These are phyloP conservation scores for Microstegium vimineum DNA, from an alignment of 176 grass and related monocot species.

Conservation along the genomic window DNA sequence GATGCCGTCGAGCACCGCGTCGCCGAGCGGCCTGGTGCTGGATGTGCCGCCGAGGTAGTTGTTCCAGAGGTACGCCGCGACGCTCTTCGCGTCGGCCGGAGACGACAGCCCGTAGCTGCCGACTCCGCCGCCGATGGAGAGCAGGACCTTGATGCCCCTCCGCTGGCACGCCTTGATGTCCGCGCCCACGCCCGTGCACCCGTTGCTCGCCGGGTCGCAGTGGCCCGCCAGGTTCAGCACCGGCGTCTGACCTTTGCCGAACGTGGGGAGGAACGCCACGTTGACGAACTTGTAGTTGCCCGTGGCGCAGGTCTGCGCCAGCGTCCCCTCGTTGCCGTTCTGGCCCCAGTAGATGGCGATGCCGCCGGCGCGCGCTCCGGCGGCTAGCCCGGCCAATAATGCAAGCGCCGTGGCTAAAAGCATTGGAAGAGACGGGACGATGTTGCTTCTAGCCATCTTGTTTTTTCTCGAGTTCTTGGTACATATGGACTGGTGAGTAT, in stretches of 20 bases:
- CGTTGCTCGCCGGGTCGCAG: conserved; percentile 27
- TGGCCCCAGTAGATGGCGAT: conserved; percentile 63
- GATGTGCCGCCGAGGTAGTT: conserved; percentile 33
- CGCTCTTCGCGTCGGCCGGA: not conserved
- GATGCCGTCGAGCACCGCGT: conserved; percentile 45
- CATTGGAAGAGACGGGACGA: not conserved
- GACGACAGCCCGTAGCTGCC: conserved; percentile 16
- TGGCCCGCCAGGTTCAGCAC: conserved; percentile 31
- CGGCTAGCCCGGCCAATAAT: not conserved
- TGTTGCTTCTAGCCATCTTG: conserved; percentile 2
- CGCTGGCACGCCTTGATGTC: too few relatives aligned
- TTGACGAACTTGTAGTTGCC: conserved; percentile 26
- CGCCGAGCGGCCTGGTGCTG: conserved; percentile 7
- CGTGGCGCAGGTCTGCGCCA: not conserved
- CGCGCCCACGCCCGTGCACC: conserved; percentile 6
- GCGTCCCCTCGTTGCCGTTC: conserved; percentile 35
- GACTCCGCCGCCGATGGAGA: too few relatives aligned
- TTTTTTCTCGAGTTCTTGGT: not conserved
- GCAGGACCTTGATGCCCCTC: too few relatives aligned
- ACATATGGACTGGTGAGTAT: not conserved
- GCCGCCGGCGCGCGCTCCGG: not conserved
- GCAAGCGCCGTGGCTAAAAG: not conserved
- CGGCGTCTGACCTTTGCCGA: conserved; percentile 28
- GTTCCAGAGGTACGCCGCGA: conserved; percentile 52
- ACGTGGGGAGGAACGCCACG: conserved; percentile 36